A percentile compares a stretch with the other conserved stretches of the same genome.
These are phyloP conservation scores for Apiotrichum montevideense DNA, from an alignment of 1,284 basidiomycete genomes.

Conservation along the genomic window DNA sequence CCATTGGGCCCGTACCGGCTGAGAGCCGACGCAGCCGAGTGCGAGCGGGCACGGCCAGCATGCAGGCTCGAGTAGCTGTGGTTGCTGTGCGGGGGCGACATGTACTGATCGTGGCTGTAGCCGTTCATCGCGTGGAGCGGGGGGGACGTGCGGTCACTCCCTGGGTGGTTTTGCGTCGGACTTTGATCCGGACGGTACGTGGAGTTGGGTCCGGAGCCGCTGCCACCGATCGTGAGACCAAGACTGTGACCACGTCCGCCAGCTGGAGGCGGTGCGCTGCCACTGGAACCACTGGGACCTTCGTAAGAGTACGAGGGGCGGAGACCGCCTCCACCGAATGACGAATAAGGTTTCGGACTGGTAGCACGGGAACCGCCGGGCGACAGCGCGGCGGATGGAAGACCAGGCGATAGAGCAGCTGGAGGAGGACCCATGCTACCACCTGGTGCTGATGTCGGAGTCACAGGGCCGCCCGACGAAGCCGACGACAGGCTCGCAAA, in stretches of 20 bases:
- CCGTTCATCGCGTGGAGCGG: conserved; percentile 6
- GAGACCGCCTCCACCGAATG: conserved; percentile 3
- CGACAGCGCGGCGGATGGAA: not conserved
- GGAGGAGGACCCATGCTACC: conserved; percentile 13
- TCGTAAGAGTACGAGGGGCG: conserved; percentile 16
- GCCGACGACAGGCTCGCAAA: conserved; percentile 9
- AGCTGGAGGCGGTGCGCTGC: not conserved
- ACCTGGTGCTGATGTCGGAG: conserved; percentile 5
- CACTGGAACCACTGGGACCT: not conserved
- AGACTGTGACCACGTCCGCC: not conserved
- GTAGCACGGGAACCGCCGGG: conserved; percentile 8
- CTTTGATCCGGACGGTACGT: conserved; percentile 5
- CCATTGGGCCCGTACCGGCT: conserved; percentile 1
- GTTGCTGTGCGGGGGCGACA: not conserved
- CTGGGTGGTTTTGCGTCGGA: not conserved
- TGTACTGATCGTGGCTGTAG: conserved; percentile 1
- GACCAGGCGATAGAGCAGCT: not conserved
- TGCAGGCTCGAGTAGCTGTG: not conserved
- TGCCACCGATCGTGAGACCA: conserved; percentile 1
- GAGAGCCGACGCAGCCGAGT: conserved; percentile 13
- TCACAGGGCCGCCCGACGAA: conserved; percentile 6
- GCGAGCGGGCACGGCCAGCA: conserved; percentile 10
- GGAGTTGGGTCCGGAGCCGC: not conserved
- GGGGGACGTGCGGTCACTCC: not conserved
- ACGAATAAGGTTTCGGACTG: conserved; percentile 6